Conservation (phyloP, 305 asterid genomes). For the Fraxinus paxiana region DNA sequence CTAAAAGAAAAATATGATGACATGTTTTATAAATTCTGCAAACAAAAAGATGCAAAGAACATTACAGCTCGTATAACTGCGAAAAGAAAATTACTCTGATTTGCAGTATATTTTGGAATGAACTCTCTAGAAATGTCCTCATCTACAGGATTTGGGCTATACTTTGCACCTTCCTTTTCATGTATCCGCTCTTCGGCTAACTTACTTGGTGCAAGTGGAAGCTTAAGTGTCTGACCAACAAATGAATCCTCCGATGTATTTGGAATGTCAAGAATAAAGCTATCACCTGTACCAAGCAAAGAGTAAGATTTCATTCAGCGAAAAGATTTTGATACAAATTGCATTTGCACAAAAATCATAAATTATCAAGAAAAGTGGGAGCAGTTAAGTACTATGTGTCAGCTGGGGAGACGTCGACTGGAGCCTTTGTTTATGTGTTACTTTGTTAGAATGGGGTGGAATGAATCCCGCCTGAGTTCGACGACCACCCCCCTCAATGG, state of each 20-base stretch:
- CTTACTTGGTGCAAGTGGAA: conserved; percentile 44
- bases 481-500: conserved; percentile 40
- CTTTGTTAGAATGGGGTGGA: conserved; percentile 42
- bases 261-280: conserved; percentile 79
- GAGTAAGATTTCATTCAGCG: conserved; percentile 21
- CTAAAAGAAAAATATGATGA: conserved; percentile 76
- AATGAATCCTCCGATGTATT: conserved; percentile 60
- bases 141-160: conserved; percentile 40
- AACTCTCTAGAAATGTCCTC: conserved; percentile 33
- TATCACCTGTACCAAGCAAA: conserved; percentile 63
- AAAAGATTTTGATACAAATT: conserved; percentile 11
- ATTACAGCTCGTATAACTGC: conserved; percentile 24
- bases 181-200: conserved; percentile 44
- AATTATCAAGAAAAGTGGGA: background rate
- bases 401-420: conserved; percentile 53
- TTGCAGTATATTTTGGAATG: conserved; percentile 38
- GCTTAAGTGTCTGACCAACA: conserved; percentile 63
- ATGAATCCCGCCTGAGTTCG: conserved; percentile 42
- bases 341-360: conserved; percentile 2
- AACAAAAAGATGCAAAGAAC: conserved; percentile 23
- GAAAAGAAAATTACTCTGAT: conserved; percentile 59
- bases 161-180: conserved; percentile 42
- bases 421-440: conserved; percentile 47
- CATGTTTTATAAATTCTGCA: conserved; percentile 46
- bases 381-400: conserved; percentile 51